Evolutionary conservation across 495 filamentous ascomycete species (phyloP), one percentile per base, ranked within the genome.

Genomic region (Aspergillus nanangensis): DNA sequence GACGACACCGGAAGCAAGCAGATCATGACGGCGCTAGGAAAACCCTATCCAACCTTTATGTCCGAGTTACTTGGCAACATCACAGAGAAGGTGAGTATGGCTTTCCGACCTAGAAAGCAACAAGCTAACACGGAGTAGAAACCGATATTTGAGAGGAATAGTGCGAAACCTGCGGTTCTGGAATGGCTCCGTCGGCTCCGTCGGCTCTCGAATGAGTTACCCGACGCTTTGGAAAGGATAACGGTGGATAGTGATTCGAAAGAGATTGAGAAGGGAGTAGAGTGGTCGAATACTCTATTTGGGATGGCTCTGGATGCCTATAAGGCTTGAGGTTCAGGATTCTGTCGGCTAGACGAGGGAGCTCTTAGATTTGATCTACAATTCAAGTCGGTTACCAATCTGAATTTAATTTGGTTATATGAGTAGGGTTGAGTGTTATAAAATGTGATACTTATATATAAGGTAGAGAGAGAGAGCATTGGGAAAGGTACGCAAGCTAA

Each of bases 11-110:
- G 17, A 5, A 38, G 35, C 35, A 38, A 14, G 14, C 35, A 38
- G 15, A 15, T 38, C 11, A 38, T 38, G 35, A 18, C 10, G 11
- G 11, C 10, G 11, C 35, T 38, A 2, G 35, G 10, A 10, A 38
- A 38, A 20, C 35, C 35, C 11, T 38, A 38, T 17, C 35, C 35
- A 14, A 38, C 35, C 9, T 38, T 38, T 20, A 38, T 38, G 35
- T 9, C 10, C 10, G 35, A 38, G 11, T 5, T 38, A 5, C 2
- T 38, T 9, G 35, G 35, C 11, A 38, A 38, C 15, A 38, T 38
- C 15, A 38, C 35, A 9, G 35, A 14, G 14, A 3, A 38, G 35
- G 35, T 38, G 25, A 29, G 25, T 29, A 29, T 29, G 25, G 25
- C 5, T 29, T n/a, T n/a, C n/a, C n/a, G n/a, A n/a, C n/a, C n/a